These are phyloP conservation scores for Pseudoturritis turrita DNA, from an alignment of 345 rosid species.

Conservation along the genomic window DNA sequence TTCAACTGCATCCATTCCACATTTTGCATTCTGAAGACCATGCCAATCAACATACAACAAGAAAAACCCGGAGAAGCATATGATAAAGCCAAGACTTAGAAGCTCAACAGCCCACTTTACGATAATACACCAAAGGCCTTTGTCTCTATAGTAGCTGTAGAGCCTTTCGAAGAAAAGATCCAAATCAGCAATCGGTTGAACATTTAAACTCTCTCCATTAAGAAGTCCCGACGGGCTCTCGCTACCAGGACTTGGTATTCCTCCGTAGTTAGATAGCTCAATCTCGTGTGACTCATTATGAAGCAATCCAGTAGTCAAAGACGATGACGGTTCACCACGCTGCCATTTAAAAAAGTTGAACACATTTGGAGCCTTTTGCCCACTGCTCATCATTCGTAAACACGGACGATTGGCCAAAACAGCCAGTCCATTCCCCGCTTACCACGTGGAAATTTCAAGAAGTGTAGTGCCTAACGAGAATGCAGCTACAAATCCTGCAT, in stretches of 20 bases:
- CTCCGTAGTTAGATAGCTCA: constrained; percentile 80
- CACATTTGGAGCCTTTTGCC: constrained; percentile 58
- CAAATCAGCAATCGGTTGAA: constrained; percentile 81
- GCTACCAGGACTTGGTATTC: constrained; percentile 87
- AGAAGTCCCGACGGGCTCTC: constrained; percentile 97
- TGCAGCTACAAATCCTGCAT: constrained; percentile 26
- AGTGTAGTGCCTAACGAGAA: background rate
- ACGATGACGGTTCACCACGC: constrained; percentile 62
- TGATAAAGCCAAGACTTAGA: constrained; percentile 79
- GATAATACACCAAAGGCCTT: constrained; percentile 94
- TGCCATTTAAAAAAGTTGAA: constrained; percentile 63
- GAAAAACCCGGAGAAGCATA: constrained; percentile 95
- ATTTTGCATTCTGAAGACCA: constrained; percentile 97
- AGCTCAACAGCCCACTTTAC: constrained; percentile 96
- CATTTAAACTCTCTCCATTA: constrained; percentile 81
- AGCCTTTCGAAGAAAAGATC: constrained; percentile 92
- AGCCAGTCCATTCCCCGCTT: constrained; percentile 81
- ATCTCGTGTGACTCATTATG: constrained; percentile 75
- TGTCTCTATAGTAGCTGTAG: constrained; percentile 89
- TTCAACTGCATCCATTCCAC: constrained; percentile 98
- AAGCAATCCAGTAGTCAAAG: constrained; percentile 78
- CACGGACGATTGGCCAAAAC: constrained; percentile 47
- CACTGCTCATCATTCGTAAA: constrained; percentile 78
- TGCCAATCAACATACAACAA: constrained; percentile 91
- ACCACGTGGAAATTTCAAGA: constrained; percentile 4